Percentiles rank a stretch among this genome's conserved stretches.
phyloP scores from a whole-genome alignment of 2,329 filamentous ascomycete genomes.

The Monosporascus sp. region DNA sequence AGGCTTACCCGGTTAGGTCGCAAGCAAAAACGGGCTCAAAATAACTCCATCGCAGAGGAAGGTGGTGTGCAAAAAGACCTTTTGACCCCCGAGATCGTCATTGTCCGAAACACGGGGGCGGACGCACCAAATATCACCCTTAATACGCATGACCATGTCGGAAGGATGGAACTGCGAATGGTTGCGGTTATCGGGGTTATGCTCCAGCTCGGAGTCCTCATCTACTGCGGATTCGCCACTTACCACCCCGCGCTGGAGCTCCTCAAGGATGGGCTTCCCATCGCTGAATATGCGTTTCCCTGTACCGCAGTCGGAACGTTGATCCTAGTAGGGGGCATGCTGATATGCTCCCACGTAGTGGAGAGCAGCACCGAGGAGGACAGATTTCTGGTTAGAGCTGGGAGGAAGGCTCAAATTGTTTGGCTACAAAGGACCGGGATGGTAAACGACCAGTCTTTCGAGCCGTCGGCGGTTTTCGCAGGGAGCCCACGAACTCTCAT shows the following conservation, averaged over 20 bases:
- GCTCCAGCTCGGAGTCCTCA: constrained; percentile 18
- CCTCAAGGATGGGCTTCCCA: background rate
- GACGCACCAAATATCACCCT: constrained; percentile 16
- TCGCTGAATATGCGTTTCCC: constrained; percentile 18
- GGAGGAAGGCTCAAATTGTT: constrained; percentile 11
- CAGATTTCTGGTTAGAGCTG: too few relatives aligned
- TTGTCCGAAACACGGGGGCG: constrained; percentile 1
- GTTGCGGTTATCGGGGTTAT: constrained; percentile 13
- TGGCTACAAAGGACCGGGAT: constrained; percentile 24
- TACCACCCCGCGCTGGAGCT: background rate
- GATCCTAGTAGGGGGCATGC: constrained; percentile 19
- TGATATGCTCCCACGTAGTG: constrained; percentile 27
- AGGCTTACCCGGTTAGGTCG: too few relatives aligned
- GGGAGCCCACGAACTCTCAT: background rate
- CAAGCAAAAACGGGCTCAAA: too few relatives aligned
- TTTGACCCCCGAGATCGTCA: background rate
- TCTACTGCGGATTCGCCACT: constrained; percentile 11
- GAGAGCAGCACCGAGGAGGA: constrained; percentile 19
- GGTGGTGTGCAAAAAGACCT: too few relatives aligned
- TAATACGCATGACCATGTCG: constrained; percentile 5
- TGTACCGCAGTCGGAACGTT: constrained; percentile 22
- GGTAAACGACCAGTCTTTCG: constrained; percentile 24
- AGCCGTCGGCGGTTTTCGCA: constrained; percentile 19
- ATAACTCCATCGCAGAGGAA: too few relatives aligned
- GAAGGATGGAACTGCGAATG: constrained; percentile 6